Evolutionary conservation across 2,329 filamentous ascomycete species (phyloP).

Genomic region (Beauveria australis): DNA sequence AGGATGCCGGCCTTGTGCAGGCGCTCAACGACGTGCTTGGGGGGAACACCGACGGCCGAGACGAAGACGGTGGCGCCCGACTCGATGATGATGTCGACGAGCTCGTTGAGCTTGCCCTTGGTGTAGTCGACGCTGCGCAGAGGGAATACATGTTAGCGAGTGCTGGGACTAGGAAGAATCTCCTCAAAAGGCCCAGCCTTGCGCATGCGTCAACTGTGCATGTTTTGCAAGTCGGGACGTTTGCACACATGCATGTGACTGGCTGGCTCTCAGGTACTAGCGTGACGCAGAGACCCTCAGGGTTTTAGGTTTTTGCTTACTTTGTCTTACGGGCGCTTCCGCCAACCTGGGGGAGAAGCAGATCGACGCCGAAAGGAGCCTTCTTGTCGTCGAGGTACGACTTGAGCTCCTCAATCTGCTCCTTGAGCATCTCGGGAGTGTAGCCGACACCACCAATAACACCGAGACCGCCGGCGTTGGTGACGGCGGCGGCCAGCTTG

Average conservation of each 20-base stretch:
- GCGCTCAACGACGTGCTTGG: slow-evolving; percentile 78
- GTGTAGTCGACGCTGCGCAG: slow-evolving; percentile 89
- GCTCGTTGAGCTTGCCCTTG: slow-evolving; percentile 91
- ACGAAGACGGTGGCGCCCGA: slow-evolving; percentile 90
- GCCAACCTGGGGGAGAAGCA: slow-evolving; percentile 89
- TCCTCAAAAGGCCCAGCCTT: background rate
- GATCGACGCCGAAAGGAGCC: slow-evolving; percentile 88
- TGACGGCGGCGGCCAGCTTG: slow-evolving; percentile 91
- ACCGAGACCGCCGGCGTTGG: slow-evolving; percentile 91
- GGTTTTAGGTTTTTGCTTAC: slow-evolving; percentile 28
- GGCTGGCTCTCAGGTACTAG: background rate
- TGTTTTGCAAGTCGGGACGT: background rate
- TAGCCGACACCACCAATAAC: slow-evolving; percentile 95
- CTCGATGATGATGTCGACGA: slow-evolving; percentile 88
- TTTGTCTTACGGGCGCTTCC: slow-evolving; percentile 94
- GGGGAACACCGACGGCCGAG: slow-evolving; percentile 89
- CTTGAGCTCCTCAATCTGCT: slow-evolving; percentile 94
- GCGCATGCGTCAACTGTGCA: background rate
- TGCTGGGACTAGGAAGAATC: background rate
- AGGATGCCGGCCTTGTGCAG: slow-evolving; percentile 81
- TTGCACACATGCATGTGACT: slow-evolving; percentile 4
- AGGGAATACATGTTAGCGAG: slow-evolving; percentile 1
- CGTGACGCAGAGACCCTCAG: background rate
- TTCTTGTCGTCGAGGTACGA: slow-evolving; percentile 80
- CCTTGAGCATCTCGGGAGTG: slow-evolving; percentile 92